phyloP scores from a whole-genome alignment of 129 eudicot species.

The Helianthus tuberosus region DNA sequence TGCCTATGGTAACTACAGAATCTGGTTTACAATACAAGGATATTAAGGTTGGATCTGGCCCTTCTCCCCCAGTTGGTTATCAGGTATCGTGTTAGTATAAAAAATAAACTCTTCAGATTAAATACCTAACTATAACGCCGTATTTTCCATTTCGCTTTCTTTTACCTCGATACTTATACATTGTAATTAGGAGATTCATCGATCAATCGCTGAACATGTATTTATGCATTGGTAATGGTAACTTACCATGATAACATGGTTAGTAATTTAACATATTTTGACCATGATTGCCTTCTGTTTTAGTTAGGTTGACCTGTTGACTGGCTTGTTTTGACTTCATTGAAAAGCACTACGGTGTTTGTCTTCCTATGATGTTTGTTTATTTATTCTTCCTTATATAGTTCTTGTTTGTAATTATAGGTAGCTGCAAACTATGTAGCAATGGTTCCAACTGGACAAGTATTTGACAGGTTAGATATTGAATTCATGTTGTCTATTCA shows the following conservation, averaged over 20 bases:
- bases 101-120: background rate
- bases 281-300: background rate
- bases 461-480: constrained; percentile 80
- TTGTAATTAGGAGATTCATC: background rate
- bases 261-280: background rate
- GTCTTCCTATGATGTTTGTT: background rate
- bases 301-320: background rate
- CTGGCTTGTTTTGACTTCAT: constrained; percentile 10
- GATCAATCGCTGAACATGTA: background rate
- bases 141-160: constrained; percentile 1
- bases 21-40: constrained; percentile 98
- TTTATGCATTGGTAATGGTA: background rate
- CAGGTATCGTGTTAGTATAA: constrained; percentile 53
- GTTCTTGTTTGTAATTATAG: constrained; percentile 39
- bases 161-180: background rate
- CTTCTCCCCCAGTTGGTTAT: constrained; percentile 95
- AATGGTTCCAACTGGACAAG: constrained; percentile 99
- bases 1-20: constrained; percentile 92
- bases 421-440: constrained; percentile 99
- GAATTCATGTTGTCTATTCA: constrained; percentile 8
- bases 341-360: background rate
- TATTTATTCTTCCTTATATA: background rate
- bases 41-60: constrained; percentile 86
- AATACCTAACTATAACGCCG: background rate
- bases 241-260: background rate